phyloP scores from a whole-genome alignment of 768 basidiomycete genomes.

The Wakefieldia striispora region DNA sequence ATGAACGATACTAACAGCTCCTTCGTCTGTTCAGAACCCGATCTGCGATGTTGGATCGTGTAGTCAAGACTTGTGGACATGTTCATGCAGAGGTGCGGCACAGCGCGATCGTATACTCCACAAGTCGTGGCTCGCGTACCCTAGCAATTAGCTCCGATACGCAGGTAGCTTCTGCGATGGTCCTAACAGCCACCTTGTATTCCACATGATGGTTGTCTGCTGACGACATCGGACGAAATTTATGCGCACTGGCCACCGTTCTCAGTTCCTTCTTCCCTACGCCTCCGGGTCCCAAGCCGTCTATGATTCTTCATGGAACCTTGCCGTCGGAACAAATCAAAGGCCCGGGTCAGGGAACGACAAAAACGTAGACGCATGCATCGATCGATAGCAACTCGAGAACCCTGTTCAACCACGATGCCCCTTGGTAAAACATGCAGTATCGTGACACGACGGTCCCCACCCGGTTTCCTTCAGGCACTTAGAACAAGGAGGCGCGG shows the following conservation, averaged over 20 bases:
- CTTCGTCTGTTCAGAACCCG: background rate
- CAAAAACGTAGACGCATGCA: background rate
- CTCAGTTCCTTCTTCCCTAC: no score
- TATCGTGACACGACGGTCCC: background rate
- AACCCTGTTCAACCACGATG: conserved; percentile 1
- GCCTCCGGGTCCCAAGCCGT: no score
- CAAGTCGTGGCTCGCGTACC: no score
- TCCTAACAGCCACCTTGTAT: background rate
- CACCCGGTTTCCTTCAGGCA: background rate
- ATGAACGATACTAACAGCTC: background rate
- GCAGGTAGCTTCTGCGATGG: background rate
- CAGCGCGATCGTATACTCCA: no score
- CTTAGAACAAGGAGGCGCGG: no score
- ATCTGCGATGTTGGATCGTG: background rate
- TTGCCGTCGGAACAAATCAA: no score
- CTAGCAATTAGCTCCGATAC: no score
- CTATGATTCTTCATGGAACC: no score
- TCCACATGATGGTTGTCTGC: background rate
- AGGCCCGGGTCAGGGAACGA: background rate
- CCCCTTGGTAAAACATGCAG: background rate
- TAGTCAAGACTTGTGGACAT: background rate
- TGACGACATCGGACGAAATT: background rate
- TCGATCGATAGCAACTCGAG: conserved; percentile 3
- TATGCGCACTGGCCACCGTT: no score
- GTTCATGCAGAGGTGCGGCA: background rate